Percentiles rank a stretch among this genome's conserved stretches.
phyloP scores from a whole-genome alignment of 1,139 yeast species.

The Hemisphaericaspora xylofermentans region DNA sequence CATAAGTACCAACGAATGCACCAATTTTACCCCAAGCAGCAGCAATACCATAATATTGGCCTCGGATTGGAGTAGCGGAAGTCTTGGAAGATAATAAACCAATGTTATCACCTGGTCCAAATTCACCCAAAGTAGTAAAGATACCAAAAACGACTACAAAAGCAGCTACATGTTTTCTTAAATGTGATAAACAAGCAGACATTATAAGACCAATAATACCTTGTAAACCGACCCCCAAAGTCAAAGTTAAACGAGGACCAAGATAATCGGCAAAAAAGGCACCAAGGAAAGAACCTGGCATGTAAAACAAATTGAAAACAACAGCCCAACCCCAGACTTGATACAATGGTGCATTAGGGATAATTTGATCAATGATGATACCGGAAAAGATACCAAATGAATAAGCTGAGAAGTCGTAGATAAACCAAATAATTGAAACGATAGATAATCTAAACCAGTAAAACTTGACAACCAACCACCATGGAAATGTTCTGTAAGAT shows the following conservation, averaged over 20 bases:
- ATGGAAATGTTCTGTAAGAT: slow-evolving; percentile 50
- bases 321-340: slow-evolving; percentile 91
- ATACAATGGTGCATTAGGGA: slow-evolving; percentile 50
- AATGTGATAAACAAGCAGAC: slow-evolving; percentile 65
- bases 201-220: slow-evolving; percentile 81
- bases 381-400: slow-evolving; percentile 85
- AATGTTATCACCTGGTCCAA: slow-evolving; percentile 92
- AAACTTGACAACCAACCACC: slow-evolving; percentile 66
- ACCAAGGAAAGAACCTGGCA: slow-evolving; percentile 88
- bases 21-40: slow-evolving; percentile 92
- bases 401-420: slow-evolving; percentile 84
- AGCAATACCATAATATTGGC: slow-evolving; percentile 86
- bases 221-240: slow-evolving; percentile 67
- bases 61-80: slow-evolving; percentile 83
- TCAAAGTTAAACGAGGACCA: slow-evolving; percentile 83
- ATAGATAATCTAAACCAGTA: slow-evolving; percentile 79
- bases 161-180: slow-evolving; percentile 65
- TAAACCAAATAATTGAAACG: slow-evolving; percentile 82
- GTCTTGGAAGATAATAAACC: slow-evolving; percentile 88
- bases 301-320: slow-evolving; percentile 80
- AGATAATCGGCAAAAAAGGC: slow-evolving; percentile 79
- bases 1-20: slow-evolving; percentile 87
- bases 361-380: slow-evolving; percentile 57
- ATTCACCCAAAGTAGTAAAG: slow-evolving; percentile 83
- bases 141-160: slow-evolving; percentile 87